Percentiles rank a stretch among this genome's conserved stretches.
Conservation (phyloP, 164 flowering plant species). For the Sedum album region DNA sequence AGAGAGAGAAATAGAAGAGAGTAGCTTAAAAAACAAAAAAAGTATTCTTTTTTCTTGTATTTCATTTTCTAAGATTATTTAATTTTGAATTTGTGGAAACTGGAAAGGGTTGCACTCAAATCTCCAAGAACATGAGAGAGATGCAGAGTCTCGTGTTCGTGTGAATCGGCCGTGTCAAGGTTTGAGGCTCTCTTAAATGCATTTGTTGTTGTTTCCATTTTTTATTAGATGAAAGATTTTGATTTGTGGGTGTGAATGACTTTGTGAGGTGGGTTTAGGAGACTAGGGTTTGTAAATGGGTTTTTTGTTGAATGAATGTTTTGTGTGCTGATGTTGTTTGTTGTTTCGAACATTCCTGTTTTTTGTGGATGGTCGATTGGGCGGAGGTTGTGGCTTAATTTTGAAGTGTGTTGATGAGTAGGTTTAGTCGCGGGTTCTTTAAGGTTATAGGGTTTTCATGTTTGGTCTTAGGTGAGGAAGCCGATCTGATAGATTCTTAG, state of each 20-base stretch:
- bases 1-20: background rate
- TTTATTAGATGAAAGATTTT: too few relatives aligned
- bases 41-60: background rate
- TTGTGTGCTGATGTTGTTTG: background rate
- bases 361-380: background rate
- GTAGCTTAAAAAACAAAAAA: background rate
- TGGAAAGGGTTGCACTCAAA: background rate
- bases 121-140: background rate
- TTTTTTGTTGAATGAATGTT: background rate
- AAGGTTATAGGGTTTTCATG: background rate
- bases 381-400: background rate
- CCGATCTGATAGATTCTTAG: background rate
- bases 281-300: background rate
- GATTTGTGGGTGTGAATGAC: background rate
- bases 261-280: background rate
- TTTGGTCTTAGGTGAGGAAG: background rate
- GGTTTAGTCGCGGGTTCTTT: background rate
- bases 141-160: background rate
- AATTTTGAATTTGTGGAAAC: background rate
- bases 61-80: background rate
- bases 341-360: background rate
- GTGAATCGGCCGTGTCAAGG: background rate
- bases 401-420: background rate
- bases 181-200: background rate
- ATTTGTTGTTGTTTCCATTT: background rate